phyloP scores from a whole-genome alignment of 306 rosid genomes.

The Nissolia schottii region DNA sequence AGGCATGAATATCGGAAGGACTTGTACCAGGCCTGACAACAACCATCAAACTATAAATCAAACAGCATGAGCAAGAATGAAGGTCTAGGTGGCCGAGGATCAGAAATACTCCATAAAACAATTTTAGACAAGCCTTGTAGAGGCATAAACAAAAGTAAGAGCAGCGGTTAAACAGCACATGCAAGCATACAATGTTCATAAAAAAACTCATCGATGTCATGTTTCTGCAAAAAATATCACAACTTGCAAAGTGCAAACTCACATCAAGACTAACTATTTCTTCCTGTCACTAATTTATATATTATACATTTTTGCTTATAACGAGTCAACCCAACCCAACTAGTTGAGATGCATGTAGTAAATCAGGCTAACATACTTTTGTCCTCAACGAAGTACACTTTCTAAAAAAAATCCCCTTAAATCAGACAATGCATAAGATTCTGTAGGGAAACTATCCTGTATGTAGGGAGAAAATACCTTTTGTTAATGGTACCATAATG shows the following conservation, averaged over 20 bases:
- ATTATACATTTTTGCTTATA: not conserved
- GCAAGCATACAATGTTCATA: not conserved
- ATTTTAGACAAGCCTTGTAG: not conserved
- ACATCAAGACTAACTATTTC: not conserved
- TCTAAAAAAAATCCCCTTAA: not conserved
- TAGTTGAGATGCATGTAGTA: not conserved
- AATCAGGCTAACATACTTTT: not conserved
- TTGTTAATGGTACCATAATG: conserved; percentile 88
- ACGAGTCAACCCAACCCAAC: conserved; percentile 11
- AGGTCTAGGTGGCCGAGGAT: not conserved
- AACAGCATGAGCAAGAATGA: conserved; percentile 5
- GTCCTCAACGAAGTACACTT: not conserved
- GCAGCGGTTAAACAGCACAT: not conserved
- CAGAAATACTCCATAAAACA: conserved; percentile 16
- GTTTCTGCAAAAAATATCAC: not conserved
- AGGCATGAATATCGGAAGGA: conserved; percentile 90
- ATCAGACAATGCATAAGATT: not conserved
- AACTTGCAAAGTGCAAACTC: not conserved
- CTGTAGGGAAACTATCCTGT: not conserved
- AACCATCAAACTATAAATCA: conserved; percentile 28
- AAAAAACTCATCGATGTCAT: conserved; percentile 5
- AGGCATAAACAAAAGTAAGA: not conserved
- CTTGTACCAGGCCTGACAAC: conserved; percentile 88
- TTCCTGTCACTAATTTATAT: not conserved
- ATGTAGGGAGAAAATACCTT: conserved; percentile 43